These are phyloP conservation scores for Collybia nuda DNA, from an alignment of 768 basidiomycete species.

Conservation along the genomic window DNA sequence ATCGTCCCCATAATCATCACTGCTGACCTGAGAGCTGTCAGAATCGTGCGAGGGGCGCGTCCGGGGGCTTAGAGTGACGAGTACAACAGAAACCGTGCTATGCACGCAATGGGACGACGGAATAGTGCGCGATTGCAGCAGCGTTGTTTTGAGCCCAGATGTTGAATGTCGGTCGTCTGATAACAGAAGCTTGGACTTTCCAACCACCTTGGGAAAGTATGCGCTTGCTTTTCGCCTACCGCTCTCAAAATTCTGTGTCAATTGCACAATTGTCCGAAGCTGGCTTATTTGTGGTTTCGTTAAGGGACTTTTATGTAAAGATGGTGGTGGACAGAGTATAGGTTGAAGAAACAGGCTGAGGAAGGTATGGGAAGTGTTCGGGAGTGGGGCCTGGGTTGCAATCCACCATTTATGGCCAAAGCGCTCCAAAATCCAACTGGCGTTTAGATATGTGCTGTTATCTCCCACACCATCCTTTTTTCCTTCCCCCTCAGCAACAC, in stretches of 20 bases:
- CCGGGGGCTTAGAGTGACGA: slow-evolving; percentile 21
- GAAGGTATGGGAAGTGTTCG: slow-evolving; percentile 69
- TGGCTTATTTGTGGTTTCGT: slow-evolving; percentile 33
- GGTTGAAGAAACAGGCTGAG: slow-evolving; percentile 66
- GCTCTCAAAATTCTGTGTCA: slow-evolving; percentile 71
- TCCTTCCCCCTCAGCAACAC: slow-evolving; percentile 14
- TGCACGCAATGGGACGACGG: slow-evolving; percentile 59
- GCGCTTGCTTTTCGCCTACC: slow-evolving; percentile 72
- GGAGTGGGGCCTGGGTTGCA: slow-evolving; percentile 80
- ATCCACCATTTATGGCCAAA: slow-evolving; percentile 81
- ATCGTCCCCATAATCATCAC: slow-evolving; percentile 11
- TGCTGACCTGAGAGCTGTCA: not conserved
- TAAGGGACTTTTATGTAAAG: slow-evolving; percentile 7
- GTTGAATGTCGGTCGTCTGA: slow-evolving; percentile 43
- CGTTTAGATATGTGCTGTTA: slow-evolving; percentile 70
- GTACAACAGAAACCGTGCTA: slow-evolving; percentile 58
- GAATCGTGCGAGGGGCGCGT: too few relatives aligned
- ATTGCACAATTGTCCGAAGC: slow-evolving; percentile 77
- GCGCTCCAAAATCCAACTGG: slow-evolving; percentile 80
- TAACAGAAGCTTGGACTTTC: slow-evolving; percentile 45
- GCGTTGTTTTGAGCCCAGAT: slow-evolving; percentile 55
- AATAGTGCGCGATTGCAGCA: slow-evolving; percentile 44
- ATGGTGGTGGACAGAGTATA: slow-evolving; percentile 30
- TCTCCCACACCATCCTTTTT: slow-evolving; percentile 1
- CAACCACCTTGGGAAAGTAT: slow-evolving; percentile 69